Conservation (phyloP, 441 rosid genomes). For the Melastoma candidum region DNA sequence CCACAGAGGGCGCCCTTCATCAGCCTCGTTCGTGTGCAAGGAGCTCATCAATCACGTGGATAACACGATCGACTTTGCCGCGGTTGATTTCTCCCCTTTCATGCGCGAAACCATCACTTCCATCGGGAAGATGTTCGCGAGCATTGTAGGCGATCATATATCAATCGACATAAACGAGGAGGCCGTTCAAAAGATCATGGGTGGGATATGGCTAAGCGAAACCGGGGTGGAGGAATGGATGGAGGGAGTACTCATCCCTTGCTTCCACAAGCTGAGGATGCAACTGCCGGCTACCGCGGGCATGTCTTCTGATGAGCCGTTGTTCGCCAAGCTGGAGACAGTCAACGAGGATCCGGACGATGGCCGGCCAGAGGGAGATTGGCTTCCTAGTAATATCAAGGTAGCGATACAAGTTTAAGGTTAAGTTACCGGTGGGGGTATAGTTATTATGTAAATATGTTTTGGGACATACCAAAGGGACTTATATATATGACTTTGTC, state of each 20-base stretch:
- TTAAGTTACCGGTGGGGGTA: neutral
- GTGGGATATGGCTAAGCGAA: conserved; percentile 60
- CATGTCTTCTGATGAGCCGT: conserved; percentile 20
- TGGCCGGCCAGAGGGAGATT: conserved; percentile 33
- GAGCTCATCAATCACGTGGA: conserved; percentile 20
- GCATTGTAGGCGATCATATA: conserved; percentile 24
- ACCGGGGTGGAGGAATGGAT: conserved; percentile 72
- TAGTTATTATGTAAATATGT: too few species aligned
- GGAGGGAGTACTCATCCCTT: conserved; percentile 55
- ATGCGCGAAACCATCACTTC: conserved; percentile 25
- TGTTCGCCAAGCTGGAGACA: conserved; percentile 43
- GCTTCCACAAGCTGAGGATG: conserved; percentile 45
- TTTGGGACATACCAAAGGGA: too few species aligned
- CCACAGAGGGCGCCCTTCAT: conserved; percentile 30
- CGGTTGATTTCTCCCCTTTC: conserved; percentile 52
- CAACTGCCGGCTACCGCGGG: conserved; percentile 16
- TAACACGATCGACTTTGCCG: conserved; percentile 28
- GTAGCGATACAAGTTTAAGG: conserved; percentile 38
- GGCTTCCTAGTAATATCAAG: conserved; percentile 51
- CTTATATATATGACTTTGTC: too few species aligned
- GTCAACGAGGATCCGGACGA: conserved; percentile 24
- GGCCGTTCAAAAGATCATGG: conserved; percentile 57
- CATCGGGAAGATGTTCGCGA: conserved; percentile 37
- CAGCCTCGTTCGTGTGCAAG: conserved; percentile 31
- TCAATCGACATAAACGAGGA: conserved; percentile 47